Evolutionary conservation across 495 filamentous ascomycete genomes (phyloP).

Genomic region (Chaetomidium leptoderma): DNA sequence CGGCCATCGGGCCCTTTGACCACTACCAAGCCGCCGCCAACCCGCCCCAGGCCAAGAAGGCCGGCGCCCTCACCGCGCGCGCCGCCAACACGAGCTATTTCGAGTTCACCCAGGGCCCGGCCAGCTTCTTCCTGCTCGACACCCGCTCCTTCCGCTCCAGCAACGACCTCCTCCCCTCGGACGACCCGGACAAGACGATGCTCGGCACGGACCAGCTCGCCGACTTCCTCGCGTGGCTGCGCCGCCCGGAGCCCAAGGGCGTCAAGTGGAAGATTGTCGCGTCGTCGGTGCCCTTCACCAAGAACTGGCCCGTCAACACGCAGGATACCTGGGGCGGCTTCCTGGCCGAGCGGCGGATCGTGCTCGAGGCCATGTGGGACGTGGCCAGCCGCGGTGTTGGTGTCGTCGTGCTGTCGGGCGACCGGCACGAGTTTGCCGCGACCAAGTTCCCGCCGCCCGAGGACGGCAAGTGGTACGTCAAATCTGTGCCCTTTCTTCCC

Average conservation of each 20-base stretch:
- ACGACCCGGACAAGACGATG: constrained; percentile 68
- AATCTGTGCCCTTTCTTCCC: no score
- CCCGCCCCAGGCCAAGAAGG: constrained; percentile 58
- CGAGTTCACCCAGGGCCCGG: constrained; percentile 80
- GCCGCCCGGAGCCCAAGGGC: constrained; percentile 60
- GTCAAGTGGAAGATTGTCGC: constrained; percentile 92
- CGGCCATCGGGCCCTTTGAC: constrained; percentile 78
- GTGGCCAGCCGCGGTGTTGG: constrained; percentile 65
- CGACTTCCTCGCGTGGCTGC: constrained; percentile 74
- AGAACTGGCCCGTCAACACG: constrained; percentile 84
- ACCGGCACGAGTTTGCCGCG: constrained; percentile 91
- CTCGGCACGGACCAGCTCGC: constrained; percentile 74
- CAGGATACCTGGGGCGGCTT: constrained; percentile 92
- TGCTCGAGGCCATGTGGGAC: constrained; percentile 91
- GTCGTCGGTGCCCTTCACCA: constrained; percentile 87
- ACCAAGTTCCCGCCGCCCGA: constrained; percentile 76
- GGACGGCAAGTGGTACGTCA: constrained; percentile 34
- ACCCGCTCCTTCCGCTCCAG: constrained; percentile 79
- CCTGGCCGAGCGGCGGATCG: constrained; percentile 65
- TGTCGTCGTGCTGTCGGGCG: constrained; percentile 80
- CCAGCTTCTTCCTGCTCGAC: constrained; percentile 91
- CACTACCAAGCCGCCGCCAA: constrained; percentile 83
- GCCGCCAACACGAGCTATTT: constrained; percentile 63
- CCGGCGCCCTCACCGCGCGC: constrained; percentile 34
- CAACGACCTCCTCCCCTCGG: constrained; percentile 45